Conservation (phyloP, 345 rosid genomes). For the Euclidium syriacum region DNA sequence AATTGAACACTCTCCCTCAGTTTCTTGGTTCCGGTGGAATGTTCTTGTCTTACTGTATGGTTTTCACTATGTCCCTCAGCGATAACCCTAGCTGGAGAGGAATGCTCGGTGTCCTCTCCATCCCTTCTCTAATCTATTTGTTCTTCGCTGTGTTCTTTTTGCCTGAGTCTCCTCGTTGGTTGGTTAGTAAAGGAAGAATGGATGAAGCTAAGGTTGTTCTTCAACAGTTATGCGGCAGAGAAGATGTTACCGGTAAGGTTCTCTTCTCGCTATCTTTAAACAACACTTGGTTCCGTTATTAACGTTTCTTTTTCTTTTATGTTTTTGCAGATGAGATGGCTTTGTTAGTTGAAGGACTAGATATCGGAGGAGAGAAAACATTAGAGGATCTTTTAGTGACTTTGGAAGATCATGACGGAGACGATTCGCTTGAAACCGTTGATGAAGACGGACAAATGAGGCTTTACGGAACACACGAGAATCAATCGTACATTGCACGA, state of each 20-base stretch:
- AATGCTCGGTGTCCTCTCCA: slow-evolving; percentile 92
- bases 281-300: background rate
- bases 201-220: slow-evolving; percentile 76
- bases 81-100: slow-evolving; percentile 80
- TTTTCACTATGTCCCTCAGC: slow-evolving; percentile 74
- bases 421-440: slow-evolving; percentile 44
- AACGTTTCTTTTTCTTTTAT: background rate
- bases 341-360: slow-evolving; percentile 92
- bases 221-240: slow-evolving; percentile 81
- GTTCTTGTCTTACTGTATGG: slow-evolving; percentile 91
- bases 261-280: background rate
- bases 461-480: slow-evolving; percentile 71
- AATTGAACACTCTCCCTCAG: slow-evolving; percentile 89
- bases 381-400: slow-evolving; percentile 87
- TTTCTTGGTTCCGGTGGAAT: slow-evolving; percentile 92
- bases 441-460: slow-evolving; percentile 63
- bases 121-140: slow-evolving; percentile 72
- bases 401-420: slow-evolving; percentile 55
- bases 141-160: slow-evolving; percentile 64
- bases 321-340: slow-evolving; percentile 83
- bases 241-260: slow-evolving; percentile 81
- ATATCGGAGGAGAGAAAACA: slow-evolving; percentile 80
- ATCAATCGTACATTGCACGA: slow-evolving; percentile 82
- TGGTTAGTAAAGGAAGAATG: slow-evolving; percentile 96
- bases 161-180: slow-evolving; percentile 99